Evolutionary conservation across 768 basidiomycete species (phyloP).

Genomic region (Phylloporus rhodoxanthus): DNA sequence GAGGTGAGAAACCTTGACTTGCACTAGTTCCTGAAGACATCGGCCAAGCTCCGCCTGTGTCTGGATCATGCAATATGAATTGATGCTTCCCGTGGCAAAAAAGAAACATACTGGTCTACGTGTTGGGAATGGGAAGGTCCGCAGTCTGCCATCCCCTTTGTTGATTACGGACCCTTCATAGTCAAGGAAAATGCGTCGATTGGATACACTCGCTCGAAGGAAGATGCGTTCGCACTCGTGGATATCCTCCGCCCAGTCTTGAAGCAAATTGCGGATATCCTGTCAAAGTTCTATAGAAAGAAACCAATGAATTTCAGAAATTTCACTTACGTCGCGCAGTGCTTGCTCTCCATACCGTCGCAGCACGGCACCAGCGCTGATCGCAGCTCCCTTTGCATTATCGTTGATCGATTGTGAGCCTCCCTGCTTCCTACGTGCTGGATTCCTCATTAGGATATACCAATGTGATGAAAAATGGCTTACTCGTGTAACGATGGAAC

Average conservation of each 20-base stretch:
- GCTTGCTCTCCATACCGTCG: constrained; percentile 95
- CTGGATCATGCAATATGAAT: constrained; percentile 33
- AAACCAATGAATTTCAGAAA: neutral
- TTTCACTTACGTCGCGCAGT: constrained; percentile 67
- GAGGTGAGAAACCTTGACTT: constrained; percentile 78
- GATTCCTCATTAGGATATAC: constrained; percentile 5
- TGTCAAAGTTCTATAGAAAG: constrained; percentile 24
- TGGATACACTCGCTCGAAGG: constrained; percentile 83
- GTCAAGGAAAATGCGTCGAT: constrained; percentile 84
- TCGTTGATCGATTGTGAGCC: constrained; percentile 91
- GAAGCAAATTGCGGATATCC: constrained; percentile 83
- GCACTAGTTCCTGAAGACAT: constrained; percentile 80
- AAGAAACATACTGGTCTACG: constrained; percentile 70
- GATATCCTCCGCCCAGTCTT: constrained; percentile 86
- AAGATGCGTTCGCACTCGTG: constrained; percentile 84
- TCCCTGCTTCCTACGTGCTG: constrained; percentile 96
- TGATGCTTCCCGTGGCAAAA: neutral
- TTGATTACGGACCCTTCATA: constrained; percentile 74
- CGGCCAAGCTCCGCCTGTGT: constrained; percentile 87
- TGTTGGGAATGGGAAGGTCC: constrained; percentile 94
- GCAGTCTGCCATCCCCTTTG: constrained; percentile 77
- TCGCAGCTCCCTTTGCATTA: constrained; percentile 86
- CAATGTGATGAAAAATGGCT: constrained; percentile 27
- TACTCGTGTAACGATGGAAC: constrained; percentile 97
- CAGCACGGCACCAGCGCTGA: constrained; percentile 89